These are phyloP conservation scores for Vigna nakashimae DNA, from an alignment of 306 rosid species.

Conservation along the genomic window DNA sequence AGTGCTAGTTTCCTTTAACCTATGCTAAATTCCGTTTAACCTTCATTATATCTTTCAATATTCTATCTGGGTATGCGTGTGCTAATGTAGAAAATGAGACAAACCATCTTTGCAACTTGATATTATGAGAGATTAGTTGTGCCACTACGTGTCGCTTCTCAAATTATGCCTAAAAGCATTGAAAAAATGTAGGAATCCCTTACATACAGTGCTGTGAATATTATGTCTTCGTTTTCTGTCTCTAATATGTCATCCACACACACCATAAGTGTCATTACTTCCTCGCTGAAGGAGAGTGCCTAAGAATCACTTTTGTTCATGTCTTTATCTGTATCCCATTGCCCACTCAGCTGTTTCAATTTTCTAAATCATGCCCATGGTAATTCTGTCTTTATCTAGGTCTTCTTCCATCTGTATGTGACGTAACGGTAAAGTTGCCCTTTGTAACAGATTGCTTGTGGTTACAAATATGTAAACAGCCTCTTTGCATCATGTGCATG, in stretches of 20 bases:
- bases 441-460: too few species aligned
- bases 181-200: not conserved
- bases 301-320: not conserved
- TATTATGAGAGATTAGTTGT: conserved; percentile 16
- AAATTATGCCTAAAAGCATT: not conserved
- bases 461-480: too few species aligned
- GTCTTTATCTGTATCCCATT: not conserved
- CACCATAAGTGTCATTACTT: not conserved
- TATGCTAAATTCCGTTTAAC: not conserved
- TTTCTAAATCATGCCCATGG: not conserved
- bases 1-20: conserved; percentile 19
- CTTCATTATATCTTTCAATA: not conserved
- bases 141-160: not conserved
- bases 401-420: too few species aligned
- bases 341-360: not conserved
- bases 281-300: not conserved
- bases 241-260: not conserved
- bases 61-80: not conserved
- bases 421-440: too few species aligned
- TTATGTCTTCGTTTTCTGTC: not conserved
- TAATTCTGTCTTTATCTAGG: too few species aligned
- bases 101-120: not conserved
- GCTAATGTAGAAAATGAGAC: not conserved
- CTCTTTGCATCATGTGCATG: too few species aligned
- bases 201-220: not conserved